phyloP scores from a whole-genome alignment of 192 early-diverging fungal species.

The Coemansia sp. region DNA sequence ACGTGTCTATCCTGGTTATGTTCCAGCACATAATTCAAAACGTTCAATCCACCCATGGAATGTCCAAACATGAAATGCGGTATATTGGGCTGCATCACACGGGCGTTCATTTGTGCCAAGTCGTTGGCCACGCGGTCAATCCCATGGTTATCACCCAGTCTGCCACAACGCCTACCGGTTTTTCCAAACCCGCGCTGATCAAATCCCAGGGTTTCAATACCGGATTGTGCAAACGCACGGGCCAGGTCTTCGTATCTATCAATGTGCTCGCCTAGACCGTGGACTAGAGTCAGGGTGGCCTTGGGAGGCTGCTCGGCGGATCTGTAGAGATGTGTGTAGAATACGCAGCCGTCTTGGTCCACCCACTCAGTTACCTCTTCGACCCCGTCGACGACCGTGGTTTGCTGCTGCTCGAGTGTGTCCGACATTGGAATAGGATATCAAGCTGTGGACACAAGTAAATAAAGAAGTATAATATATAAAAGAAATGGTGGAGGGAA shows the following conservation, averaged over 20 bases:
- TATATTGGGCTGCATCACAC: conserved; percentile 24
- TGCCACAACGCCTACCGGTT: conserved; percentile 46
- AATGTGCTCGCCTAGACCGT: conserved; percentile 63
- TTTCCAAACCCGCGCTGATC: conserved; percentile 64
- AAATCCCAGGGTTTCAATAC: conserved; percentile 53
- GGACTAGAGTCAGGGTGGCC: conserved; percentile 53
- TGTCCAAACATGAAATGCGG: conserved; percentile 60
- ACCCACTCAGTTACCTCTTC: conserved; percentile 36
- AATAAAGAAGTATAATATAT: background rate
- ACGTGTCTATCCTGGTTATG: conserved; percentile 19
- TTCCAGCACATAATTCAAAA: conserved; percentile 21
- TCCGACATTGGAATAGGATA: background rate
- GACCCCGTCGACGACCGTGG: conserved; percentile 16
- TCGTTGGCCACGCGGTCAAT: conserved; percentile 35
- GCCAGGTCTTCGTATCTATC: conserved; percentile 56
- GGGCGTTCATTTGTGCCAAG: conserved; percentile 34
- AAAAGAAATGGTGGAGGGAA: background rate
- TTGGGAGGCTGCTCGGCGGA: conserved; percentile 24
- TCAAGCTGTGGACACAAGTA: background rate
- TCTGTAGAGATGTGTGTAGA: conserved; percentile 37
- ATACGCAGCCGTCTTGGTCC: conserved; percentile 8
- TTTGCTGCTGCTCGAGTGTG: conserved; percentile 3
- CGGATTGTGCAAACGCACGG: conserved; percentile 41
- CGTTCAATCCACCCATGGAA: conserved; percentile 53
- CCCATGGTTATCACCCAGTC: conserved; percentile 50